phyloP scores from a whole-genome alignment of 345 rosid species.

The Pugionium dolabratum region DNA sequence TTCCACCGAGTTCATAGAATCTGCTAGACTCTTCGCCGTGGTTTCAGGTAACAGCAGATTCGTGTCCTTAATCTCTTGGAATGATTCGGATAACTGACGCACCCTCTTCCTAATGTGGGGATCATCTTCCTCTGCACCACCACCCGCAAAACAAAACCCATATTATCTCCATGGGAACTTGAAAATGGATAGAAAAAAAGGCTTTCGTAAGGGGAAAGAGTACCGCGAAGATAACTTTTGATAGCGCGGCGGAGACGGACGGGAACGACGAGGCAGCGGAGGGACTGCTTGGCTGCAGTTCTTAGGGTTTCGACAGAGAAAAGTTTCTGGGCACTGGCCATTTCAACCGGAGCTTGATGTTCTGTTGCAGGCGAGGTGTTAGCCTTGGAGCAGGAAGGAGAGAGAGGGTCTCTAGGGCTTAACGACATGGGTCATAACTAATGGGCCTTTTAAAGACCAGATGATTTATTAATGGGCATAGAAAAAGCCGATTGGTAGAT shows the following conservation, averaged over 20 bases:
- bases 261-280: constrained; percentile 68
- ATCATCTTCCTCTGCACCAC: constrained; percentile 66
- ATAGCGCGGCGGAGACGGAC: constrained; percentile 91
- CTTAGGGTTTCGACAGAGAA: constrained; percentile 60
- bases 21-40: constrained; percentile 67
- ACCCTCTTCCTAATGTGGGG: constrained; percentile 86
- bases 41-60: constrained; percentile 55
- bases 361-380: constrained; percentile 27
- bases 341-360: constrained; percentile 31
- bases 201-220: background rate
- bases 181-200: background rate
- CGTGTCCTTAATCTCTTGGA: constrained; percentile 63
- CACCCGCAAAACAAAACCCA: background rate
- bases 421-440: background rate
- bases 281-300: constrained; percentile 72
- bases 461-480: background rate
- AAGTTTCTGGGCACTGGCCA: constrained; percentile 53
- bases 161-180: background rate
- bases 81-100: constrained; percentile 64
- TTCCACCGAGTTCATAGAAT: constrained; percentile 79
- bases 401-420: constrained; percentile 22
- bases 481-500: too few relatives aligned
- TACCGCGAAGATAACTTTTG: constrained; percentile 74
- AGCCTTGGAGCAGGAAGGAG: background rate
- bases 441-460: background rate